Evolutionary conservation across 192 early-diverging fungal species (phyloP).

Genomic region (Chytriomyces hyalinus): DNA sequence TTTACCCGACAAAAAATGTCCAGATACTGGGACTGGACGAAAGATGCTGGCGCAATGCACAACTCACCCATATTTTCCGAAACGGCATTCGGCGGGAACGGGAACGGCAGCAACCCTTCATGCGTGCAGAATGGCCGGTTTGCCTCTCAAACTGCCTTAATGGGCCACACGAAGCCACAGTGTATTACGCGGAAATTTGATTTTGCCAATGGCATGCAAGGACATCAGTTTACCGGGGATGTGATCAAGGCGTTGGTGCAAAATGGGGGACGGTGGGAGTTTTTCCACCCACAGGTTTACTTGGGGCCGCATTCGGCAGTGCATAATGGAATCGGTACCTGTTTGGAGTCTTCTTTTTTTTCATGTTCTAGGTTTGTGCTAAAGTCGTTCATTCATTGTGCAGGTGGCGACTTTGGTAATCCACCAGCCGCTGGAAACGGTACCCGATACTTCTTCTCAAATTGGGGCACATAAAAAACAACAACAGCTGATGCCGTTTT

Average conservation of each 20-base stretch:
- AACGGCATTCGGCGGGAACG: constrained; percentile 42
- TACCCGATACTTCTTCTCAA: constrained; percentile 18
- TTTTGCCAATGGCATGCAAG: not conserved
- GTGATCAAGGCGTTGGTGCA: constrained; percentile 1
- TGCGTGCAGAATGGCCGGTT: constrained; percentile 53
- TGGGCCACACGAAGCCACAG: not conserved
- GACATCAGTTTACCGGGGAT: constrained; percentile 10
- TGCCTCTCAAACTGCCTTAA: constrained; percentile 46
- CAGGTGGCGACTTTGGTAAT: constrained; percentile 58
- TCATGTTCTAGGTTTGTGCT: too few relatives aligned
- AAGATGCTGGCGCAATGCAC: constrained; percentile 52
- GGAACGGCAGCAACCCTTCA: constrained; percentile 51
- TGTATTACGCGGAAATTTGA: constrained; percentile 30
- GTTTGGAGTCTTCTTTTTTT: too few relatives aligned
- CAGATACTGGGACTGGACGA: constrained; percentile 71
- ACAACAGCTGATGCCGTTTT: not conserved
- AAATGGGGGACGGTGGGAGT: constrained; percentile 20
- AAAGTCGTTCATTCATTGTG: not conserved
- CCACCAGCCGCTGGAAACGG: constrained; percentile 30
- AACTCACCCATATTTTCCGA: constrained; percentile 45
- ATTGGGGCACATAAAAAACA: constrained; percentile 44
- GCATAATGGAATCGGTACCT: constrained; percentile 26
- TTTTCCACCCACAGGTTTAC: constrained; percentile 46
- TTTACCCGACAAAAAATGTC: too few relatives aligned
- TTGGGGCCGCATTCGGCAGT: constrained; percentile 42